Evolutionary conservation across 2,329 filamentous ascomycete genomes (phyloP), one percentile per base, ranked within the genome.

Genomic region (Phialophora expanda): DNA sequence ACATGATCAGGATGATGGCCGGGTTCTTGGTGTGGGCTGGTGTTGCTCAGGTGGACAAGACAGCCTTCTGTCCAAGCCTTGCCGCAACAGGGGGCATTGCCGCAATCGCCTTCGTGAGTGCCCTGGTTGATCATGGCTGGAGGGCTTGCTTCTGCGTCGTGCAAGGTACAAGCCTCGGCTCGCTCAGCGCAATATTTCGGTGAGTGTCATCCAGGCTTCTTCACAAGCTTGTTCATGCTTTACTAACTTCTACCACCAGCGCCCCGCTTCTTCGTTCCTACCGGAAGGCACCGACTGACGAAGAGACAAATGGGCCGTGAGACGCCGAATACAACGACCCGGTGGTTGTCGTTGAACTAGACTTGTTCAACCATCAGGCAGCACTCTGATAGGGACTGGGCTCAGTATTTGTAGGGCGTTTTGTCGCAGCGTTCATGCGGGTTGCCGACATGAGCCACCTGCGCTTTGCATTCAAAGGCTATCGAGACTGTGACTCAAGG

Each of bases 41-140:
- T 11, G 28, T 56, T n/a, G 53, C 26, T 22, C 53, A 20, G 26
- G 26, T 38, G 9, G 26, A 32, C 28, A 7, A 56, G n/a, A 14
- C 34, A n/a, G n/a, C 38, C 8, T 56, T 56, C 28, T 32, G 53
- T 14, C 53, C 28, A 17, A 56, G 30, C 28, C 53, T 56, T n/a
- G 17, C 30, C 9, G 53, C 53, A 56, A 32, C 30, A 22, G 53
- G 53, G 11, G 53, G 26, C 28, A 56, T 56, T 22, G 53, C 24
- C 9, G 53, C 53, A 17, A 30, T 38, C 9, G 3, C 24, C 12
- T 56, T 56, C n/a, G 53, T 28, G 8, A 56, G 53, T 17, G n/a
- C 53, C n/a, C 24, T 56, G 17, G 53, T 56, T 12, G 26, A 56
- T 28, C 53, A 56, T 56, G 53, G 53, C 14, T 56, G 30, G 53